Base-by-base conservation (phyloP, 2,329 filamentous ascomycete genomes). In the Amauroascus niger region DNA sequence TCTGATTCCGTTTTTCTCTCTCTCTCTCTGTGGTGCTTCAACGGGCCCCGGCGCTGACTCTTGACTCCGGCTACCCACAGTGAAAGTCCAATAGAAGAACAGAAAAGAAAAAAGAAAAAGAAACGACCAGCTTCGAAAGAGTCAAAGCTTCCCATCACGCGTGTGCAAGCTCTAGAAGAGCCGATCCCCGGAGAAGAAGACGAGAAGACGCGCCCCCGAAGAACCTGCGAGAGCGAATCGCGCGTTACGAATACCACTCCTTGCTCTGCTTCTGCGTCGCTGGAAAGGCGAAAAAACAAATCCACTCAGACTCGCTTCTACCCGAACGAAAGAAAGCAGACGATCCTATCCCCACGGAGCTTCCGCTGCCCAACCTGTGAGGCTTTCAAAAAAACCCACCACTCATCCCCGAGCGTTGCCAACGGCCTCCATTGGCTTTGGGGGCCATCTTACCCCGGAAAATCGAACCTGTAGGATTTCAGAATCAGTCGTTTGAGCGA, bases 361-460 rank as follows among this genome's bases (percentile, higher is more conserved):
- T 54, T 35, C 28, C 30, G 48, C 41, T 68, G 67, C 68, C 68
- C 65, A 70, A 68, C 59, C 55, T 54, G 68, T 69, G 68, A 71
- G 68, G 67, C 68, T 69, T 60, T 60, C 63, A 32, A 18, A n/a
- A n/a, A n/a, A n/a, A n/a, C n/a, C n/a, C n/a, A n/a, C n/a, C n/a
- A n/a, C n/a, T n/a, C n/a, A n/a, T 7, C 41, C 39, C 49, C 39
- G 6, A 28, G 20, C 24, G 13, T 30, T 53, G 26, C 30, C 41
- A 18, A 24, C 43, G 11, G 14, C 18, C n/a, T 47, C n/a, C 50
- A 53, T 53, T 53, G 50, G 50, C 39, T 47, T 53, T 2, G 35
- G n/a, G 30, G n/a, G n/a, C n/a, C n/a, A n/a, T 14, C 41, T 40
- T 39, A 46, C 43, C 50, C 50, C 41, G 9, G 50, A 47, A 47